Evolutionary conservation across 1,284 basidiomycete genomes (phyloP), one percentile per base, ranked within the genome.

Genomic region (Meira nashicola): DNA sequence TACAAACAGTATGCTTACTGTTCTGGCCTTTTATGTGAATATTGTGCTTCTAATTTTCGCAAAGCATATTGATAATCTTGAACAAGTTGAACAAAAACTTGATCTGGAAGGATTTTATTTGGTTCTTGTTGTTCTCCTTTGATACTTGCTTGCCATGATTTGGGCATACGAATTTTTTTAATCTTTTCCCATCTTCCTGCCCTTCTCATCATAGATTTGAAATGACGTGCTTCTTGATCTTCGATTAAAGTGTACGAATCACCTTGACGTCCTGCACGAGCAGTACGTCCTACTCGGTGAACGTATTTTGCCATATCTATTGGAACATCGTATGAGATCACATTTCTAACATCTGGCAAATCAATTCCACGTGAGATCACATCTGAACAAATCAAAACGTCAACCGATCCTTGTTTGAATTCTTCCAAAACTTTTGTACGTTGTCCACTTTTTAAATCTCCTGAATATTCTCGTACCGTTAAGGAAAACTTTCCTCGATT

Each of bases 241-340:
- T 98, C 94, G 3, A 97, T 90, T 63, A 98, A 80, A 2, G 89
- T 90, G 92, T 92, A 98, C 0, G 92, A 92, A 63, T 89, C 85
- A 3, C 94, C 94, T 12, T 81, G 80, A 48, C 89, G 83, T 1
- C 92, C 92, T 1, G 94, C 94, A 60, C 94, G 85, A 2, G 94
- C 94, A 0, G 94, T 97, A 41, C 94, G 84, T 17, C 94, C 94
- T 0, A 92, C 92, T 50, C 94, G 87, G 78, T 98, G 94, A 17
- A 98, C 90, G 74, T 98, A 97, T 79, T 97, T 97, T 53, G 90
- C 86, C 84, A 95, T 90, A 75, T 97, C 94, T n/a, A 96, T 84
- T 1, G 94, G 93, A 2, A 87, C 87, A 78, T 97, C 94, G 79
- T 97, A 97, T 65, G 87, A 92, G 41, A 98, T 84, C 33, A 97